These are phyloP conservation scores for Aspergillus carbonarius DNA, from an alignment of 2,329 filamentous ascomycete genomes.

Conservation along the genomic window DNA sequence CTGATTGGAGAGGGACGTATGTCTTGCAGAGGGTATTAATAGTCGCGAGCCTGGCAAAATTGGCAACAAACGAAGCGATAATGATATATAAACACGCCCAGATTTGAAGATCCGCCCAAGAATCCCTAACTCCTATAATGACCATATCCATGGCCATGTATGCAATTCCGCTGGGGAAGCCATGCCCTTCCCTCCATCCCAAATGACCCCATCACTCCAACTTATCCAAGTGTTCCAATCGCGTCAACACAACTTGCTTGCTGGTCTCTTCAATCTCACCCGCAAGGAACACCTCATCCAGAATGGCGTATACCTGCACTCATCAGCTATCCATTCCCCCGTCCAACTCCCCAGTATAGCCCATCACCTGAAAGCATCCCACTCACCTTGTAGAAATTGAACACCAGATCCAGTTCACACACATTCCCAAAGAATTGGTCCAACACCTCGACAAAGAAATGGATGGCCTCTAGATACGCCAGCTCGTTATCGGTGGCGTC, in stretches of 20 bases:
- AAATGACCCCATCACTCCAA: constrained; percentile 64
- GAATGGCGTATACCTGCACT: constrained; percentile 83
- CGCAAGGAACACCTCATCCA: constrained; percentile 96
- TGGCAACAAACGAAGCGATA: neutral
- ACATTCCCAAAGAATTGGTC: constrained; percentile 99
- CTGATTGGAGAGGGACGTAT: neutral
- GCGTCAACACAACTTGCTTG: constrained; percentile 93
- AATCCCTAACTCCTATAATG: constrained; percentile 22
- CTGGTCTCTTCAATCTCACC: constrained; percentile 99
- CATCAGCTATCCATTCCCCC: constrained; percentile 12
- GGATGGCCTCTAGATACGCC: constrained; percentile 93
- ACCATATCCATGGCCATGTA: constrained; percentile 20
- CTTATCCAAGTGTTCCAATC: constrained; percentile 94
- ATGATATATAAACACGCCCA: constrained; percentile 8
- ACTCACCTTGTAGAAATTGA: constrained; percentile 68
- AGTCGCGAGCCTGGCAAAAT: neutral
- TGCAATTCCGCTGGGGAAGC: constrained; percentile 10
- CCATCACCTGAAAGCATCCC: neutral
- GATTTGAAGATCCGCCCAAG: constrained; percentile 5
- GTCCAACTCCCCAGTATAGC: neutral
- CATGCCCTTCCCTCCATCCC: neutral
- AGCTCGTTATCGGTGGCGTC: constrained; percentile 99
- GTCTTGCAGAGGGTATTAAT: constrained; percentile 6
- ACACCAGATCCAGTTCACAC: constrained; percentile 89
- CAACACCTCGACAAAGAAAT: constrained; percentile 98